Evolutionary conservation across 2,329 filamentous ascomycete species (phyloP), one percentile per base, ranked within the genome.

Genomic region (Scedosporium apiospermum): DNA sequence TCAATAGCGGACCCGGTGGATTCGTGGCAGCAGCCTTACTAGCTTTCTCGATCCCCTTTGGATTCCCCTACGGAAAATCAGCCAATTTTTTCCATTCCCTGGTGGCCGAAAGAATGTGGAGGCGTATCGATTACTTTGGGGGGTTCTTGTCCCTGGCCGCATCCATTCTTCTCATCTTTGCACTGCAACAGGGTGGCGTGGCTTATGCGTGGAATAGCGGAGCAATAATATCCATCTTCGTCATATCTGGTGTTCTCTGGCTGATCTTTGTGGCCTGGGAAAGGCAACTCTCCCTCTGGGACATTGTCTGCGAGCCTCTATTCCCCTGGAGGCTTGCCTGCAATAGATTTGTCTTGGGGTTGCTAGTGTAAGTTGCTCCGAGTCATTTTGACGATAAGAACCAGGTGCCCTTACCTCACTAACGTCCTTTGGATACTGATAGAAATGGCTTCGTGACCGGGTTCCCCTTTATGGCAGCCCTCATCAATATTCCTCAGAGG

Each of bases 131-230:
- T 62, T 60, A 64, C 42, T 16, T 66, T 3, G 69, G 68, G n/a
- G 68, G 67, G 2, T 63, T 73, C 38, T 58, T 79, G 2, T 67
- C 75, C 0, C 70, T 81, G 6, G 72, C 71, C 0, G 73, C 73
- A 3, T 78, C 77, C 0, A 72, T 78, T 3, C 70, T 81, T 3
- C 66, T 81, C n/a, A 74, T 80, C 16, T 76, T 78, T 46, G 77
- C 74, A 1, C 69, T 82, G 14, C 74, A 82, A 57, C 72, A 79
- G 65, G 78, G 70, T 5, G 78, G 78, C 4, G 67, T 72, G 18
- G 69, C 69, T 5, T 79, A 77, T 60, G 66, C 74, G 3, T 82
- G 79, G 79, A 68, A 65, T 6, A 77, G 74, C 53, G 70, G 71
- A 0, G 64, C 73, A 4, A 73, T 81, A 4, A 70, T 79, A 4